Evolutionary conservation across 2,329 filamentous ascomycete species (phyloP).

Genomic region (Exophiala spinifera): DNA sequence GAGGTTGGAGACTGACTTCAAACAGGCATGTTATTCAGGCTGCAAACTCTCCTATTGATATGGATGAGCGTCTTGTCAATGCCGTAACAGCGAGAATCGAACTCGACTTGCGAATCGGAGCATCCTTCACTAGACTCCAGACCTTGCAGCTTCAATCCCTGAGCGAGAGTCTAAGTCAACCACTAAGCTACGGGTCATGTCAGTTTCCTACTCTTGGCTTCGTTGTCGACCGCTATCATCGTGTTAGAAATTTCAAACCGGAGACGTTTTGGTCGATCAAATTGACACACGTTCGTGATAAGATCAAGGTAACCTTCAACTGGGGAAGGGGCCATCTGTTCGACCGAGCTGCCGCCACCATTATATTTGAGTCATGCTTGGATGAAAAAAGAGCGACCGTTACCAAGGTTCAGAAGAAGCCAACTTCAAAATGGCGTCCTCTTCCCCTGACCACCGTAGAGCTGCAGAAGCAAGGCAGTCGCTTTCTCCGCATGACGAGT

Average conservation of each 20-base stretch:
- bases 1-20: slow-evolving; percentile 35
- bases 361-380: slow-evolving; percentile 84
- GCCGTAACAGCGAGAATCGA: slow-evolving; percentile 89
- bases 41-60: slow-evolving; percentile 68
- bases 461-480: slow-evolving; percentile 89
- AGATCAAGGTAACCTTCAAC: slow-evolving; percentile 75
- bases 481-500: slow-evolving; percentile 84
- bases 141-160: slow-evolving; percentile 73
- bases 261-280: slow-evolving; percentile 93
- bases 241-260: slow-evolving; percentile 88
- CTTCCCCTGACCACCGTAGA: slow-evolving; percentile 93
- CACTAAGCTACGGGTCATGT: slow-evolving; percentile 81
- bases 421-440: slow-evolving; percentile 90
- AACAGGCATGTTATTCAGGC: slow-evolving; percentile 79
- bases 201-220: slow-evolving; percentile 97
- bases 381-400: slow-evolving; percentile 73
- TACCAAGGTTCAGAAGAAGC: slow-evolving; percentile 81
- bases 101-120: slow-evolving; percentile 86
- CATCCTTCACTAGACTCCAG: slow-evolving; percentile 85
- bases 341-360: slow-evolving; percentile 74
- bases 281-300: slow-evolving; percentile 72
- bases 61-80: slow-evolving; percentile 83
- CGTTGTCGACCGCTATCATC: slow-evolving; percentile 92
- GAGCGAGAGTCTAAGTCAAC: slow-evolving; percentile 62
- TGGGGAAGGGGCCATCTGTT: slow-evolving; percentile 84